Percentiles rank a stretch among this genome's conserved stretches.
Conservation (phyloP, 768 basidiomycete species). For the Naganishia vaughanmartiniae region DNA sequence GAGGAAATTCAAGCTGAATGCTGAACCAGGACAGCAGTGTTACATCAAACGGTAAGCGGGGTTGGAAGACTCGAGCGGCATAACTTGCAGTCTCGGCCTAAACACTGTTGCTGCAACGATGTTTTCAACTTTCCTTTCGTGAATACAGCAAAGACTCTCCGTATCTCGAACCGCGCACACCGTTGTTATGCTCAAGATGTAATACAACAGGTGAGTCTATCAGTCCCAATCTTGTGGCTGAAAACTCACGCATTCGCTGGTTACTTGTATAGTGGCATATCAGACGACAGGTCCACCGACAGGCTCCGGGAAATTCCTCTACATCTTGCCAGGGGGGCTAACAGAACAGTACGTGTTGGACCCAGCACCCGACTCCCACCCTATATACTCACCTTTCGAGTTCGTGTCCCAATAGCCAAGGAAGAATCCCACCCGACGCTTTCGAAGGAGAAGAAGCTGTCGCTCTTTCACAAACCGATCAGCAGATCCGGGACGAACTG, state of each 20-base stretch:
- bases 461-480: constrained; percentile 5
- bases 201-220: constrained; percentile 44
- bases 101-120: constrained; percentile 4
- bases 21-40: constrained; percentile 65
- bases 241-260: neutral
- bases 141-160: neutral
- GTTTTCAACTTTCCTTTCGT: neutral
- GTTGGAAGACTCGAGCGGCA: neutral
- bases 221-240: neutral
- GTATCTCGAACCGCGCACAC: constrained; percentile 46
- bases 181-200: constrained; percentile 46
- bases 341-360: constrained; percentile 59
- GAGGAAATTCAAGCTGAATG: constrained; percentile 80
- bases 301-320: constrained; percentile 74
- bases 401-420: constrained; percentile 59
- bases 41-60: constrained; percentile 70
- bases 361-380: neutral
- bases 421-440: constrained; percentile 77
- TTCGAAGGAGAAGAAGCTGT: constrained; percentile 58
- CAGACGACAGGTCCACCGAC: constrained; percentile 72
- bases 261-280: constrained; percentile 60
- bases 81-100: constrained; percentile 14
- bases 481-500: constrained; percentile 16
- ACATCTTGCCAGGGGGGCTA: constrained; percentile 74
- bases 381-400: neutral